phyloP scores from a whole-genome alignment of 2,329 filamentous ascomycete species.

The Nakataea oryzae region DNA sequence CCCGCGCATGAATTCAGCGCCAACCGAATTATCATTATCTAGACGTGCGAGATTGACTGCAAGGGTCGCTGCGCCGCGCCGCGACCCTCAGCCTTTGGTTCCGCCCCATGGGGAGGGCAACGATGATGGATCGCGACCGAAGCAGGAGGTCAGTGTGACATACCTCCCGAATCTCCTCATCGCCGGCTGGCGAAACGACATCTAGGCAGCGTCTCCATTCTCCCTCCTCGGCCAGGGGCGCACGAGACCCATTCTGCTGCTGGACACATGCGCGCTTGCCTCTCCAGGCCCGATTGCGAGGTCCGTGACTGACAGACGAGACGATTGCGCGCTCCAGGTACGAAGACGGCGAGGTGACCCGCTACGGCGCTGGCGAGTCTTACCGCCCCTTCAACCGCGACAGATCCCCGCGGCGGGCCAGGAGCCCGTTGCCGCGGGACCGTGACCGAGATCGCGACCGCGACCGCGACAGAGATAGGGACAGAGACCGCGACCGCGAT shows the following conservation, averaged over 20 bases:
- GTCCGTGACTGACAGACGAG: background rate
- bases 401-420: slow-evolving; percentile 27
- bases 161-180: background rate
- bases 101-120: background rate
- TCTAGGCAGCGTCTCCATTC: background rate
- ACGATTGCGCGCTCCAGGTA: slow-evolving; percentile 30
- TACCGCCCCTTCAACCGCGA: slow-evolving; percentile 45
- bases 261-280: background rate
- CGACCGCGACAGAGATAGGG: slow-evolving; percentile 16
- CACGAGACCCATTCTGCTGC: too few species aligned
- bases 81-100: background rate
- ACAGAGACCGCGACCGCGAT: slow-evolving; percentile 13
- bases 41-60: background rate
- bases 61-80: background rate
- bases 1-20: too few species aligned
- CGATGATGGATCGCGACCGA: slow-evolving; percentile 8
- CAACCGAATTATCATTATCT: background rate
- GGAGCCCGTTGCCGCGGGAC: slow-evolving; percentile 16
- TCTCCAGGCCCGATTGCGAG: too few species aligned
- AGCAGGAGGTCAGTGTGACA: slow-evolving; percentile 3
- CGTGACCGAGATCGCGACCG: slow-evolving; percentile 11
- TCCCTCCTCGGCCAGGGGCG: background rate
- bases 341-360: slow-evolving; percentile 51
- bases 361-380: slow-evolving; percentile 51
- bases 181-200: background rate